Base-by-base conservation (phyloP, 129 eudicot species). In the carrot (Daucus carota) region DNA sequence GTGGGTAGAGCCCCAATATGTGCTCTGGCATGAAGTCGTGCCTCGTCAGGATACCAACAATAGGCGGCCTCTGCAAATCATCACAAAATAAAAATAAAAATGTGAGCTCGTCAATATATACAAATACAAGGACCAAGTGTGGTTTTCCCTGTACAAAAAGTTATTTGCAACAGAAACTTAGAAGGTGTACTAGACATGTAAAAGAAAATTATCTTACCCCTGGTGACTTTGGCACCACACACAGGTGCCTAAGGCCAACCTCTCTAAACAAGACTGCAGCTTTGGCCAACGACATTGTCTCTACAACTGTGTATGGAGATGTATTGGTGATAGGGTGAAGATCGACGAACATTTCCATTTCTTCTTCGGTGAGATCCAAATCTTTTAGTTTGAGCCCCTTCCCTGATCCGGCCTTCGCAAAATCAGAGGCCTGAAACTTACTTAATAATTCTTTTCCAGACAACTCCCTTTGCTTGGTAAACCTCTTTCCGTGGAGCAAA, bases 241-340 rank as follows among this genome's bases (percentile, higher is more conserved):
- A 94, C 84, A 94, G 77, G 84, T 94, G 99, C 73, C 99, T 82
- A 77, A 94, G 90, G 24, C 93, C 99, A 20, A 94, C 96, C 78
- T 91, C 85, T 48, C 97, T 89, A 77, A 94, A 94, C 22, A 93
- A 92, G 11, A 94, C 81, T 9, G 92, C 93, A 79, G 99, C 97
- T 86, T 94, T 94, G 59, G 97, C 99, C 26, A 94, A 80, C 28
- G 99, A 94, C 99, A 94, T 91, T 16, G 97, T 83, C 78, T 94
- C 99, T n/a, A 91, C 92, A 1, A 94, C 99, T 0, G 89, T 89
- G 79, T 94, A 91, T 0, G 99, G 97, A 34, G 99, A 94, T 32
- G 94, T 82, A 82, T 94, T 94, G 17, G 93, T 91, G 50, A 94
- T 86, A 1, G 99, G 96, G 78, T 94, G 99, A 5, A 94, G 87